Percentiles rank a stretch among this genome's conserved stretches.
These are phyloP conservation scores for Sporobolomyces pararoseus DNA, from an alignment of 768 basidiomycete species.

Conservation along the genomic window DNA sequence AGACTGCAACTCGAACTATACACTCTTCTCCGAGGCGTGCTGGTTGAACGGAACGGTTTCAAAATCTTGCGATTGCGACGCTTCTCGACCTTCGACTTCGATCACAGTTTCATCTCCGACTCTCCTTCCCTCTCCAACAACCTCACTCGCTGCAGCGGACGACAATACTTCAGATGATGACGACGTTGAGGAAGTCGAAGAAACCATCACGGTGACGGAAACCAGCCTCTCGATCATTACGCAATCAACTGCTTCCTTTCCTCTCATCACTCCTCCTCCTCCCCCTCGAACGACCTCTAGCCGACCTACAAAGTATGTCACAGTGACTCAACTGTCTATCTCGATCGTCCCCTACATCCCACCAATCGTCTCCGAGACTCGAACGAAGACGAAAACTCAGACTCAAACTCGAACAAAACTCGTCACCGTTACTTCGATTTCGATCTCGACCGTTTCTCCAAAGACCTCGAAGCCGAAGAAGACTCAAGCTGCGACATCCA, in stretches of 20 bases:
- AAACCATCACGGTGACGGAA: constrained; percentile 5
- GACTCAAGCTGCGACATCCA: neutral
- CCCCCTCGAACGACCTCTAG: neutral
- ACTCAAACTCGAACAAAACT: neutral
- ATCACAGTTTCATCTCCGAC: neutral
- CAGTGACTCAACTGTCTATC: constrained; percentile 1
- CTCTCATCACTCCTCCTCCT: neutral
- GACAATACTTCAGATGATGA: neutral
- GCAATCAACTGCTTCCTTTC: neutral
- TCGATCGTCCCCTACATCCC: constrained; percentile 1
- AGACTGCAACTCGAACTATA: constrained; percentile 18
- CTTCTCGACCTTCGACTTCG: neutral
- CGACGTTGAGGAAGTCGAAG: constrained; percentile 1
- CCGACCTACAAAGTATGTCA: neutral
- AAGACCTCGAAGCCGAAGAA: neutral
- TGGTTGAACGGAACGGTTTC: constrained; percentile 15
- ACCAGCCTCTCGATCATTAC: constrained; percentile 3
- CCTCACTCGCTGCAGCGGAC: neutral
- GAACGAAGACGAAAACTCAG: constrained; percentile 5
- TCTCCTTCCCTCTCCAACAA: neutral
- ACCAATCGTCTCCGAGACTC: constrained; percentile 5
- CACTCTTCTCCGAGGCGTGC: neutral
- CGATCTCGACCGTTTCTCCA: neutral
- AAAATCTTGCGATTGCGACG: neutral
- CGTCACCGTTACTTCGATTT: constrained; percentile 6